A percentile compares a stretch with the other conserved stretches of the same genome.
These are phyloP conservation scores for Lonicera japonica DNA, from an alignment of 129 eudicot genomes.

Conservation along the genomic window DNA sequence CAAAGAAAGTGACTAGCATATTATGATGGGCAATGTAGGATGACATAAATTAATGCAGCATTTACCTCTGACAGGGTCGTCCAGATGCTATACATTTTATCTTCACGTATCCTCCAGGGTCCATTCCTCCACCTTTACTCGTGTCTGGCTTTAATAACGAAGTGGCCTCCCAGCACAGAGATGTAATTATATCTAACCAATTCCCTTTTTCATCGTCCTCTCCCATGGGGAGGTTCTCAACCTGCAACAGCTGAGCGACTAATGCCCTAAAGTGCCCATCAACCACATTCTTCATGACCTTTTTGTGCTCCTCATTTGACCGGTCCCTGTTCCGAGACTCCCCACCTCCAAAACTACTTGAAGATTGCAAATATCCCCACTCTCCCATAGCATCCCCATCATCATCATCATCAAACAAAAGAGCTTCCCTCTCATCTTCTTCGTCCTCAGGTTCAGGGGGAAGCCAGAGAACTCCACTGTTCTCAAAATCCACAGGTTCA, in stretches of 20 bases:
- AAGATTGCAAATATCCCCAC: slow-evolving; percentile 62
- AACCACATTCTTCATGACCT: slow-evolving; percentile 80
- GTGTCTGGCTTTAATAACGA: slow-evolving; percentile 88
- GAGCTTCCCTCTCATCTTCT: slow-evolving; percentile 85
- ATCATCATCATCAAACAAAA: slow-evolving; percentile 61
- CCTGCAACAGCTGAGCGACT: slow-evolving; percentile 86
- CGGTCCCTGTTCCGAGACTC: slow-evolving; percentile 59
- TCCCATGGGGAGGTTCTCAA: slow-evolving; percentile 67
- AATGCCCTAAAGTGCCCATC: slow-evolving; percentile 97
- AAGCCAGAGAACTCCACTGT: slow-evolving; percentile 93
- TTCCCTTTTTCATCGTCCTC: slow-evolving; percentile 65
- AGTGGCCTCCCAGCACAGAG: slow-evolving; percentile 98
- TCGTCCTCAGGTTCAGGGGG: slow-evolving; percentile 99
- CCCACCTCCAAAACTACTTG: slow-evolving; percentile 74
- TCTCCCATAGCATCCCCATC: slow-evolving; percentile 78
- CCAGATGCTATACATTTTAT: slow-evolving; percentile 95
- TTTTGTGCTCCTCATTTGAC: slow-evolving; percentile 87
- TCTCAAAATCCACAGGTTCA: slow-evolving; percentile 95
- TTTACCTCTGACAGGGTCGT: slow-evolving; percentile 72
- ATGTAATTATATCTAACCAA: slow-evolving; percentile 89
- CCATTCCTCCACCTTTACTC: slow-evolving; percentile 98
- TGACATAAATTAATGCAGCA: neutral
- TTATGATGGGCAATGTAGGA: too few relatives aligned
- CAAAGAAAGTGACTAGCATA: neutral
- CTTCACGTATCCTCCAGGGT: slow-evolving; percentile 98